phyloP scores from a whole-genome alignment of 2,329 filamentous ascomycete species.

The Nothophoma quercina region DNA sequence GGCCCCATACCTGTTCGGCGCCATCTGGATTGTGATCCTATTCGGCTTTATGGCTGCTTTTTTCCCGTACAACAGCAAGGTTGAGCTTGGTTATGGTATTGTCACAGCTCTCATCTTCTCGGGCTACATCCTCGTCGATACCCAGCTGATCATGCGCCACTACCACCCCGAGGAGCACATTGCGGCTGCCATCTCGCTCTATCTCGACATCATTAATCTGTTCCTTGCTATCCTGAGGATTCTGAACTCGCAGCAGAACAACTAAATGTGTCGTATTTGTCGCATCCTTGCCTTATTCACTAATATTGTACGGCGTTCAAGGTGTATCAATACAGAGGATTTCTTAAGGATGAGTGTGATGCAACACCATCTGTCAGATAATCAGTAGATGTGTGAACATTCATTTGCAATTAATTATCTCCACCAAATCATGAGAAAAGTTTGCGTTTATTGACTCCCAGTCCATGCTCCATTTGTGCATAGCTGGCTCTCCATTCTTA shows the following conservation, averaged over 20 bases:
- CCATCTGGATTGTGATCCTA: constrained; percentile 86
- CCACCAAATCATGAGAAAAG: too few species aligned
- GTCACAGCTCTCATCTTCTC: constrained; percentile 87
- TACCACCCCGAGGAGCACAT: constrained; percentile 99
- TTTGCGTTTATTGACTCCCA: too few species aligned
- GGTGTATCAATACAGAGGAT: neutral
- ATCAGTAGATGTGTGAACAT: too few species aligned
- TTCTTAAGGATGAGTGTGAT: neutral
- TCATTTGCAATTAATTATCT: too few species aligned
- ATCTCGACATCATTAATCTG: constrained; percentile 95
- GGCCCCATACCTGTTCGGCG: constrained; percentile 94
- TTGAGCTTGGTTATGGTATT: constrained; percentile 86
- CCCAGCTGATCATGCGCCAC: constrained; percentile 92
- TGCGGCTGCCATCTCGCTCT: constrained; percentile 90
- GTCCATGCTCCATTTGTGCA: too few species aligned
- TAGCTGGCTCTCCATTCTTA: too few species aligned
- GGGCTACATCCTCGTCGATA: constrained; percentile 94
- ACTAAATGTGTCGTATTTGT: constrained; percentile 61
- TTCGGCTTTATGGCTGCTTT: constrained; percentile 94
- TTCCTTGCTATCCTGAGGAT: constrained; percentile 96
- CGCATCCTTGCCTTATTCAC: neutral
- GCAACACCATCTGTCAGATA: neutral
- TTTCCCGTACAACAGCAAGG: constrained; percentile 81
- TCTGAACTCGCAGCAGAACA: constrained; percentile 93
- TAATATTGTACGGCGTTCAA: neutral